phyloP scores from a whole-genome alignment of 192 early-diverging fungal genomes.

The Chytriomyces hyalinus region DNA sequence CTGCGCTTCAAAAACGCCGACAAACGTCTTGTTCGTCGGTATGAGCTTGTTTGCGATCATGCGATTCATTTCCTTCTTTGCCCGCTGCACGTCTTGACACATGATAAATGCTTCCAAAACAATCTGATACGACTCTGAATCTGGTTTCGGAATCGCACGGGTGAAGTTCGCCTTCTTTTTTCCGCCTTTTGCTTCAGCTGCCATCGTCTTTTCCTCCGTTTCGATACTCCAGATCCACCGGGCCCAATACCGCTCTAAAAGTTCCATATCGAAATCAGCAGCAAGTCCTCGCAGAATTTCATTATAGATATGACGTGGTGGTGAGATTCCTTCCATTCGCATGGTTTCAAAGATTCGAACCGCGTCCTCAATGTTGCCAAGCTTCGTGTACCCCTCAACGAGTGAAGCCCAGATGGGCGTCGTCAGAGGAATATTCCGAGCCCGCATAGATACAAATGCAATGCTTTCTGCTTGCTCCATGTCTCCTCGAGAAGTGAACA shows the following conservation, averaged over 20 bases:
- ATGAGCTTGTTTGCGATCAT: conserved; percentile 30
- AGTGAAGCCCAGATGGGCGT: conserved; percentile 19
- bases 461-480: conserved; percentile 30
- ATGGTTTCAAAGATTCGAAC: conserved; percentile 36
- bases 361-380: conserved; percentile 30
- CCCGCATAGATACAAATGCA: conserved; percentile 20
- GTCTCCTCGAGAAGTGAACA: conserved; percentile 21
- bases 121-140: conserved; percentile 34
- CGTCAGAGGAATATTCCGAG: conserved; percentile 15
- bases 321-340: conserved; percentile 20
- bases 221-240: conserved; percentile 31
- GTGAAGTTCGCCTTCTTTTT: not conserved
- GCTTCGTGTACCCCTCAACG: conserved; percentile 33
- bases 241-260: conserved; percentile 22
- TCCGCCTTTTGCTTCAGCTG: not conserved
- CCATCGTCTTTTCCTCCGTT: conserved; percentile 3
- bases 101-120: conserved; percentile 38
- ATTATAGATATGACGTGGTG: conserved; percentile 32
- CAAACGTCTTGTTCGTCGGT: conserved; percentile 5
- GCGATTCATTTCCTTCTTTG: conserved; percentile 18
- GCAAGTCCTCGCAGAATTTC: conserved; percentile 34
- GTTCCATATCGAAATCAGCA: conserved; percentile 32
- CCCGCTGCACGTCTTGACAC: conserved; percentile 26
- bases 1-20: conserved; percentile 27
- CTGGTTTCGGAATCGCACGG: conserved; percentile 7